A percentile compares a stretch with the other conserved stretches of the same genome.
These are phyloP conservation scores for Leucocoprinus birnbaumii DNA, from an alignment of 768 basidiomycete genomes.

Conservation along the genomic window DNA sequence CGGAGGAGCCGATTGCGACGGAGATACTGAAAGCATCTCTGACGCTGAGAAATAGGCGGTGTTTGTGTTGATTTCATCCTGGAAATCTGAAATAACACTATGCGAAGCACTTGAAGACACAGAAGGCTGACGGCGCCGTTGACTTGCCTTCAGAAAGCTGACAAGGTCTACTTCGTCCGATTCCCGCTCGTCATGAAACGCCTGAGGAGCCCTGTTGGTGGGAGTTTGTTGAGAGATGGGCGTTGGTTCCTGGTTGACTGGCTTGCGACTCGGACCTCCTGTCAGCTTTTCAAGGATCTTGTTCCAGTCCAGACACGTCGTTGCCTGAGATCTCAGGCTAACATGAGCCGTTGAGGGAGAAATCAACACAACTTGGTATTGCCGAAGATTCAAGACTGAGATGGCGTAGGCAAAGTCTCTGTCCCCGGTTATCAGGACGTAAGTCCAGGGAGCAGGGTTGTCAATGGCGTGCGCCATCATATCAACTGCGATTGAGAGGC, in stretches of 20 bases:
- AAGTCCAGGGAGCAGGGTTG: conserved; percentile 41
- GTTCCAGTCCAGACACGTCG: conserved; percentile 44
- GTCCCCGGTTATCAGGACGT: conserved; percentile 65
- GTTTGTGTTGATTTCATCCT: not conserved
- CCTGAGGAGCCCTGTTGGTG: no score
- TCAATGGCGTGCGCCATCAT: conserved; percentile 69
- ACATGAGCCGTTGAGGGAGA: conserved; percentile 36
- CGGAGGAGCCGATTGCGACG: no score
- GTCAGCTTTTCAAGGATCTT: not conserved
- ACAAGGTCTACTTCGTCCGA: no score
- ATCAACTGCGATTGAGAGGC: conserved; percentile 42
- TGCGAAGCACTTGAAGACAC: not conserved
- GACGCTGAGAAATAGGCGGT: not conserved
- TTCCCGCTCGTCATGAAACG: no score
- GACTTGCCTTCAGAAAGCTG: no score
- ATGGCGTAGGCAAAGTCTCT: conserved; percentile 67
- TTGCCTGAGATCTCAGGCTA: conserved; percentile 54
- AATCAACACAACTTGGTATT: conserved; percentile 51
- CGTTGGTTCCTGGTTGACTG: not conserved
- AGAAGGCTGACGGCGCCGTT: no score
- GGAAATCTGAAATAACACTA: not conserved
- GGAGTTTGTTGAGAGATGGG: not conserved
- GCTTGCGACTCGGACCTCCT: not conserved
- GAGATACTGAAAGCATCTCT: not conserved
- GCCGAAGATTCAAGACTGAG: conserved; percentile 50